Evolutionary conservation across 805 yeast species (phyloP), one percentile per base, ranked within the genome.

Genomic region (Hermanozyma aechmeae): DNA sequence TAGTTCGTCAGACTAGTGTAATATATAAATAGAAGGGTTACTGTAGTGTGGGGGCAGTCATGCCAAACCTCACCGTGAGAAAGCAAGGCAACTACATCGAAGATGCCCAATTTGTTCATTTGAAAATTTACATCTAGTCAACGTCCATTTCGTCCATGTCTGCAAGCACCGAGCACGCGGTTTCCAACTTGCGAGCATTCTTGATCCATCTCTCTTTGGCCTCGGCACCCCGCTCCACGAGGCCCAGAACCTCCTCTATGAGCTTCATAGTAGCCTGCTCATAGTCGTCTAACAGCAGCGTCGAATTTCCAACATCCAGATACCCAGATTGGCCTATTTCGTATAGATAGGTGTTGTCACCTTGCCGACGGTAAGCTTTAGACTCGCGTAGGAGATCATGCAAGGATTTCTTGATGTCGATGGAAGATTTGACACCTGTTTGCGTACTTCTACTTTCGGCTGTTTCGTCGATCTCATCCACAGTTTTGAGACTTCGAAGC

Each of bases 1-100:
- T 30, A 76, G 80, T 30, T 66, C 69, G 12, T 36, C 51, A 13
- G 39, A 45, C 16, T 50, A 42, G 14, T 18, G n/a, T n/a, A n/a
- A n/a, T n/a, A n/a, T n/a, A n/a, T n/a, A n/a, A n/a, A n/a, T n/a
- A n/a, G n/a, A n/a, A n/a, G n/a, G n/a, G n/a, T n/a, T n/a, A n/a
- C n/a, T n/a, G n/a, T n/a, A n/a, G n/a, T n/a, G n/a, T n/a, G n/a
- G n/a, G n/a, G n/a, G n/a, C n/a, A n/a, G n/a, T n/a, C n/a, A n/a
- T n/a, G n/a, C n/a, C n/a, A n/a, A n/a, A n/a, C n/a, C n/a, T n/a
- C n/a, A n/a, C n/a, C n/a, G n/a, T n/a, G n/a, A n/a, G n/a, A n/a
- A n/a, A n/a, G n/a, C n/a, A n/a, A n/a, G n/a, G n/a, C n/a, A n/a
- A n/a, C n/a, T n/a, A n/a, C n/a, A n/a, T n/a, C n/a, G n/a, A n/a